Base-by-base conservation (phyloP, 1,139 yeast genomes). In the Pichia sp. region DNA sequence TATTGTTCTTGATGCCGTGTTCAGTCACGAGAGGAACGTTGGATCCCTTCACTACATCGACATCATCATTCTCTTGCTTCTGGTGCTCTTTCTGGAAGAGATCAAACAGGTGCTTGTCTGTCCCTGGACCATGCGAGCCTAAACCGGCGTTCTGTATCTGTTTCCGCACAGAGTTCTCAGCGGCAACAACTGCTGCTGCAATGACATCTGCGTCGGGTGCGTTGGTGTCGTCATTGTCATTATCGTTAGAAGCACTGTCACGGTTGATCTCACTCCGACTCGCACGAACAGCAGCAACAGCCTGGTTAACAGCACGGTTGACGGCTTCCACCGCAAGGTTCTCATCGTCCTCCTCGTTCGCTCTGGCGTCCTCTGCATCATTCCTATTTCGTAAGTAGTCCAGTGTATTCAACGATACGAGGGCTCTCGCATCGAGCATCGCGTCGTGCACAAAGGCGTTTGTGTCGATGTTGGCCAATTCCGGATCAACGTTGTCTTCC, bases 361-460 rank as follows among this genome's bases (percentile, higher is more conserved):
- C 47, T 2, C 55, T 52, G n/a, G 56, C 65, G 36, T 61, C 61
- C 16, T 60, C 57, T 12, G 54, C 56, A 55, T 42, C 41, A 13
- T 26, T 22, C 18, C 23, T 72, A 69, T 46, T 70, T 62, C 44
- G 73, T 75, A 41, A 62, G 53, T 7, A 61, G 55, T 19, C 64
- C 64, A 39, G 79, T 5, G 46, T 22, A 18, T 44, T 19, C 21
- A 45, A 19, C 3, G 36, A 43, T 10, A 26, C 44, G 13, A 41
- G 21, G 8, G 28, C 31, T 36, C 31, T 13, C 13, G 36, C 36
- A 31, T 31, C 36, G 10, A 43, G 70, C 43, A 85, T 80, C 2
- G 87, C 87, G 46, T 83, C 87, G 56, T 82, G 80, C 5, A 83
- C 87, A 50, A 83, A 68, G 12, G 76, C 68, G 3, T 67, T 54